phyloP scores from a whole-genome alignment of 2,329 filamentous ascomycete species.

The Colletotrichum gloeosporioides region DNA sequence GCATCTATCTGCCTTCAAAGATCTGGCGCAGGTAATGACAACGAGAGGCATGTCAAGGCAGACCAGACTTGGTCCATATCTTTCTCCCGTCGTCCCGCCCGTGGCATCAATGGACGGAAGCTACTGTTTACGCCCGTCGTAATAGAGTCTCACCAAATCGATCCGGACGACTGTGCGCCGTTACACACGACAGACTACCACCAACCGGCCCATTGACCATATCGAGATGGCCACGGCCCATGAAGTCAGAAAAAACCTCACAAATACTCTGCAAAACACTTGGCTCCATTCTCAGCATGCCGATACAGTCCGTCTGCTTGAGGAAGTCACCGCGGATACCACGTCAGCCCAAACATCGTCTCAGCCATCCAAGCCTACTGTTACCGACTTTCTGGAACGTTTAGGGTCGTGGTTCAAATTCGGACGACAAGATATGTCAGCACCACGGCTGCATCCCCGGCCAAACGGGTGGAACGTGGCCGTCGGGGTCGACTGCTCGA shows the following conservation, averaged over 20 bases:
- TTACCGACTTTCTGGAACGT: constrained; percentile 3
- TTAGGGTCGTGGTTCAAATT: neutral
- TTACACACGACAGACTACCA: neutral
- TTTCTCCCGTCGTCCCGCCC: neutral
- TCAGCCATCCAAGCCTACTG: neutral
- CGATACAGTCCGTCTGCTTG: neutral
- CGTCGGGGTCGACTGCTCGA: neutral
- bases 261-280: neutral
- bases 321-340: neutral
- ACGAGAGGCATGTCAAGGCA: neutral
- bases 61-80: neutral
- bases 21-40: neutral
- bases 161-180: neutral
- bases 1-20: neutral
- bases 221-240: neutral
- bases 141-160: neutral
- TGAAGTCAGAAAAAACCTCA: neutral
- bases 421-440: constrained; percentile 6
- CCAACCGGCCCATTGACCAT: neutral
- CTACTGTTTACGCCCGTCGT: neutral
- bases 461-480: constrained; percentile 13
- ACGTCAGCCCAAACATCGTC: neutral
- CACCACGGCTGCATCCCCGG: neutral
- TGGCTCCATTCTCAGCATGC: neutral
- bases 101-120: neutral